Base-by-base conservation (phyloP, 768 basidiomycete species). In the Auricularia sp. region DNA sequence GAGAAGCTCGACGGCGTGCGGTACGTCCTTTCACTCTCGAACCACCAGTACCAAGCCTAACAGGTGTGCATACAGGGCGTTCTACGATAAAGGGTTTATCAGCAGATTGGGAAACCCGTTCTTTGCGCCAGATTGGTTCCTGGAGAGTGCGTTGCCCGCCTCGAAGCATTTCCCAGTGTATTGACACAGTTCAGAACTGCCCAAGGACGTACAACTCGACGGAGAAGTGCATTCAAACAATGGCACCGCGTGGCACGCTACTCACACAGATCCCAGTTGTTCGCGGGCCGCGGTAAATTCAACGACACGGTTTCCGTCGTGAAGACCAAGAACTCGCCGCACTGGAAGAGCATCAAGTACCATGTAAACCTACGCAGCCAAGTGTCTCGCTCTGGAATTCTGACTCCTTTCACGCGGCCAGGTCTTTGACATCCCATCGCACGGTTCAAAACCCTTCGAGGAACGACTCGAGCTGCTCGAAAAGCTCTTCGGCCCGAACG, bases 1-100 rank as follows among this genome's bases (percentile, higher is more conserved):
- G 84, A 86, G 68, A 85, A 86, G 69, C 69, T 86, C 61, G 84
- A 86, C 71, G 84, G 84, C 64, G 83, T 85, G 39, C 74, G 84
- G 83, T 84, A 66, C n/a, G 78, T 66, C 6, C 23, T 33, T 6
- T 36, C 53, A 18, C 36, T 58, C 7, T 18, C 23, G 21, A 12
- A 18, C 16, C 6, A 8, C 14, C 16, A 51, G 18, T 16, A 12
- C 14, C 16, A 16, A 12, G 47, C 21, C 10, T 51, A 18, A 51
- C 39, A 14, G 12, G 18, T 18, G 16, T 5, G 18, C 6, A 6
- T 18, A 34, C 36, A 70, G 84, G 36, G 80, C 83, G 0, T 84
- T 77, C 68, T 85, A 80, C 67, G 84, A 83, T 4, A 77, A 77
- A 63, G 71, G 71, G 23, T 80, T 86, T 73, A 74, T 79, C 60